A percentile compares a stretch with the other conserved stretches of the same genome.
Conservation (phyloP, 169 alveolate species). For the Plasmodium sp. region DNA sequence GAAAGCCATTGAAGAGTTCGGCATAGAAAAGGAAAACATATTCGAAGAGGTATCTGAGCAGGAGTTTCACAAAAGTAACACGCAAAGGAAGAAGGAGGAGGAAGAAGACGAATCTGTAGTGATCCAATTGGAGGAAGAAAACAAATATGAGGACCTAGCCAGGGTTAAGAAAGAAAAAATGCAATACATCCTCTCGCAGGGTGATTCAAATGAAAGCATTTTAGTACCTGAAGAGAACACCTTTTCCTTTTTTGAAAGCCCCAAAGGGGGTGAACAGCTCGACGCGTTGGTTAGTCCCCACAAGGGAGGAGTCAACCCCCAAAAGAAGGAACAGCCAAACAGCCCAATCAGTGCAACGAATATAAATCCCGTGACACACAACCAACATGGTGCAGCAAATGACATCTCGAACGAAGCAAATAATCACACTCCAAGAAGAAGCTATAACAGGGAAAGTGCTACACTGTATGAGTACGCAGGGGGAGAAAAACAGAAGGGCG, state of each 20-base stretch:
- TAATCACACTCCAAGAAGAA: not conserved
- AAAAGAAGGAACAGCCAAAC: not conserved
- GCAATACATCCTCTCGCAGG: conserved; percentile 9
- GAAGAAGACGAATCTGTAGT: conserved; percentile 1
- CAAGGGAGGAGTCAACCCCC: not conserved
- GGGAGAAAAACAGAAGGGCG: not conserved
- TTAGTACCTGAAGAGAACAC: conserved; percentile 62
- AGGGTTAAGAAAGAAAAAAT: conserved; percentile 20
- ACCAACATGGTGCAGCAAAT: not conserved
- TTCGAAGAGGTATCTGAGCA: conserved; percentile 47
- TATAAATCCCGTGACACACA: not conserved
- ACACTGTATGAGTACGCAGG: not conserved
- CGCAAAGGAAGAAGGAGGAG: conserved; percentile 41
- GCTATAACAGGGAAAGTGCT: not conserved
- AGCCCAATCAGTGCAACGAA: not conserved
- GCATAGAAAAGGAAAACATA: conserved; percentile 12
- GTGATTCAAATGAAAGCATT: conserved; percentile 20
- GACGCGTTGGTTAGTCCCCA: not conserved
- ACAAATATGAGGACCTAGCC: conserved; percentile 17
- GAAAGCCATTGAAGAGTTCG: conserved; percentile 70
- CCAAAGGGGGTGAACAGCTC: not conserved
- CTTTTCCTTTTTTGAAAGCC: conserved; percentile 6
- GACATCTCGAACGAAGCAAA: not conserved
- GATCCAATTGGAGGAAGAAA: conserved; percentile 54
- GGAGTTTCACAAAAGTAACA: conserved; percentile 69